Percentiles rank a stretch among this genome's conserved stretches.
Evolutionary conservation across 2,329 filamentous ascomycete genomes (phyloP).

Genomic region (Blumeria graminis): DNA sequence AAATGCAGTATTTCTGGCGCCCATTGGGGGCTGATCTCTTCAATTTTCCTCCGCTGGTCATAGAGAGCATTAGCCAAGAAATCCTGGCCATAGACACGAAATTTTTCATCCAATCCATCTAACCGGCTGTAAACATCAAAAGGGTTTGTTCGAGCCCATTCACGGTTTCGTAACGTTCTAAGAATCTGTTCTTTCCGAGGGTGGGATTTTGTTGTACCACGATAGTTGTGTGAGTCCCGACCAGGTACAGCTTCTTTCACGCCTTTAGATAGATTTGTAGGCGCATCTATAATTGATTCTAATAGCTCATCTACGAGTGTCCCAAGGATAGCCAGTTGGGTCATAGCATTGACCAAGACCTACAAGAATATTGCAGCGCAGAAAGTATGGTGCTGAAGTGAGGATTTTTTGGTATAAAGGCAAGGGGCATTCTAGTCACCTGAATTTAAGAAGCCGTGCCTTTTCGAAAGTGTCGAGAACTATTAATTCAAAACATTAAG

Average conservation of each 20-base stretch:
- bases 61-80: conserved; percentile 48
- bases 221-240: conserved; percentile 9
- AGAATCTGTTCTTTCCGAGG: conserved; percentile 24
- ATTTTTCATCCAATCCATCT: conserved; percentile 62
- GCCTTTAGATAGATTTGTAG: conserved; percentile 22
- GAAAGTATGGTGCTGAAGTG: not conserved
- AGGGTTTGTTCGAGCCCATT: conserved; percentile 44
- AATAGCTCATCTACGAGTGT: conserved; percentile 49
- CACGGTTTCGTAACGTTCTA: conserved; percentile 27
- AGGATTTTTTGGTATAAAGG: not conserved
- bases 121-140: conserved; percentile 44
- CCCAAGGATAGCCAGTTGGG: conserved; percentile 39
- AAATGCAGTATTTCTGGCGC: conserved; percentile 60
- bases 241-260: not conserved
- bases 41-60: conserved; percentile 33
- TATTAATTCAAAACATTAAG: no score
- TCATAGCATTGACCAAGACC: conserved; percentile 25
- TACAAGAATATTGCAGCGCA: not conserved
- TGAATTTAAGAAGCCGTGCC: no score
- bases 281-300: conserved; percentile 31
- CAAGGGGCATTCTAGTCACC: no score
- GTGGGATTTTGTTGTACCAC: conserved; percentile 18
- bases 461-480: no score
- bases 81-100: conserved; percentile 57
- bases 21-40: conserved; percentile 31